Base-by-base conservation (phyloP, 1,139 yeast genomes). In the Kazachstania sp. region DNA sequence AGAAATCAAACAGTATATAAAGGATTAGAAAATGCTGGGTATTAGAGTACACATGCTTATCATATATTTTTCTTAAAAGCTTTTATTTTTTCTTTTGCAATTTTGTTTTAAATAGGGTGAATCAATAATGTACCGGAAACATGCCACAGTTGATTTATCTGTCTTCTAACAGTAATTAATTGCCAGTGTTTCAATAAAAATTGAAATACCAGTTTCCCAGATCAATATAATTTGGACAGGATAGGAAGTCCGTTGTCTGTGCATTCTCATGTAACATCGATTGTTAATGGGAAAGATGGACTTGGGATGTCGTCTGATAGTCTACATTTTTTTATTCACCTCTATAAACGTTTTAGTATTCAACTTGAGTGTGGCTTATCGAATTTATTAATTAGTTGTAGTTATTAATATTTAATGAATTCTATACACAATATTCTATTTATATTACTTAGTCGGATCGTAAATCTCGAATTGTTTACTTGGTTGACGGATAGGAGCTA, bases 401-500 rank as follows among this genome's bases (percentile, higher is more conserved):
- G 28, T 23, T 3, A 3, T 23, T 23, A 20, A 16, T 38, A 15
- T 38, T 15, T 37, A 23, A 9, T 37, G 23, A 7, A 19, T n/a
- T 18, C 7, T 37, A n/a, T 19, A 23, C 26, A 9, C 8, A 23
- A 18, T 36, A 12, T 11, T 32, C 36, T 18, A 38, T 18, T 13
- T 16, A 18, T 16, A 41, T 37, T 29, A 28, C 36, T 26, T 38
- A 13, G 13, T 39, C 23, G 45, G 47, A 16, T 48, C 43, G 50
- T 41, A 58, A 18, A 54, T 26, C 29, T 47, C 48, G 39, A 52
- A 54, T 49, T 53, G 49, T 45, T 66, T 64, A 38, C 62, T 49
- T 3, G 79, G 75, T 47, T 64, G 63, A 32, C 78, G 76, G 12
- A 75, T 68, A 1, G 71, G 68, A 2, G 78, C 74, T 37, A 74